A percentile compares a stretch with the other conserved stretches of the same genome.
These are phyloP conservation scores for Curvularia sp. DNA, from an alignment of 2,329 filamentous ascomycete genomes.

Conservation along the genomic window DNA sequence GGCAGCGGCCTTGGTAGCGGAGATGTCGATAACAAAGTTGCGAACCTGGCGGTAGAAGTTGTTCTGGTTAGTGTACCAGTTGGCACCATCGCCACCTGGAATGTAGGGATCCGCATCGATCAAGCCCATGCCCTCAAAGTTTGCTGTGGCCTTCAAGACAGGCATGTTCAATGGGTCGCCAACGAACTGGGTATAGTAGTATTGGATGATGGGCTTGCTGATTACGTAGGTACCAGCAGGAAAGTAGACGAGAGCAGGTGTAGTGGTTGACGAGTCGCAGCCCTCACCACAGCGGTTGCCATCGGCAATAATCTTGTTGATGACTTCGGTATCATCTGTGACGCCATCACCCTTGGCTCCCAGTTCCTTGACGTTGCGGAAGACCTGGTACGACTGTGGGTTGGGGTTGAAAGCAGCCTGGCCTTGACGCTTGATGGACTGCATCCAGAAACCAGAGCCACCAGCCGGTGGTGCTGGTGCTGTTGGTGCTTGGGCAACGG, in stretches of 20 bases:
- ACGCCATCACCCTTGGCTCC: conserved; percentile 64
- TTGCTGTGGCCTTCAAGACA: conserved; percentile 68
- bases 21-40: conserved; percentile 61
- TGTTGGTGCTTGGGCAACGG: conserved; percentile 36
- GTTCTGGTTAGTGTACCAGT: conserved; percentile 63
- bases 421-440: conserved; percentile 73
- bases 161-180: conserved; percentile 78
- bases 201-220: conserved; percentile 78
- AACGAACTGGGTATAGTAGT: conserved; percentile 93
- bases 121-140: conserved; percentile 83
- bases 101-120: conserved; percentile 89
- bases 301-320: conserved; percentile 82
- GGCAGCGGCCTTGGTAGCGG: conserved; percentile 47
- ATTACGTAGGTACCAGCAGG: conserved; percentile 86
- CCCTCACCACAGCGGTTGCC: conserved; percentile 79
- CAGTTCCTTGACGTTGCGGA: conserved; percentile 58
- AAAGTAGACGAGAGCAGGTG: conserved; percentile 90
- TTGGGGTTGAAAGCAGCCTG: conserved; percentile 67
- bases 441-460: conserved; percentile 70
- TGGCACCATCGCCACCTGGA: conserved; percentile 61
- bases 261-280: conserved; percentile 84
- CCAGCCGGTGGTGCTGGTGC: conserved; percentile 30
- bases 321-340: conserved; percentile 86
- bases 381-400: conserved; percentile 66
- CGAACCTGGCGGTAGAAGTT: conserved; percentile 64